Conservation (phyloP, 2,329 filamentous ascomycete genomes). For the Pseudohalonectria lignicola region DNA sequence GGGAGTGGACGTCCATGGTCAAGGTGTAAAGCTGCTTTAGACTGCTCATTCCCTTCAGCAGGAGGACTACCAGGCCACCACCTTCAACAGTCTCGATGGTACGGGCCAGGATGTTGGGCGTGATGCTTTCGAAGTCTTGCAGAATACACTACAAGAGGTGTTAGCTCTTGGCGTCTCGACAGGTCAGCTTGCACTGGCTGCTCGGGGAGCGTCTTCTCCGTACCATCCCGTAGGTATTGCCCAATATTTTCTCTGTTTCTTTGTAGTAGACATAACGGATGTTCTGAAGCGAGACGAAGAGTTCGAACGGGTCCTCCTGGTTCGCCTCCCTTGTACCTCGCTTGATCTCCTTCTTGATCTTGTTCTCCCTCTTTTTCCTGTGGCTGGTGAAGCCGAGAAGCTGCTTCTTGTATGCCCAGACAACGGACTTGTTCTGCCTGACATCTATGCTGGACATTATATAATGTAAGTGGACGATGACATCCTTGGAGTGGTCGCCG, state of each 20-base stretch:
- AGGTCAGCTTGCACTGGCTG: conserved; percentile 7
- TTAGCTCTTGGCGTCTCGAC: too few species aligned
- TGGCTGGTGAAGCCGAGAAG: conserved; percentile 89
- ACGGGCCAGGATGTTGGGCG: conserved; percentile 88
- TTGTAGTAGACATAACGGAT: conserved; percentile 99
- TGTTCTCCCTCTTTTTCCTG: conserved; percentile 93
- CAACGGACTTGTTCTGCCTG: conserved; percentile 88
- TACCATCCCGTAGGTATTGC: conserved; percentile 90
- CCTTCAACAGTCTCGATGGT: conserved; percentile 98
- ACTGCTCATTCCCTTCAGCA: conserved; percentile 94
- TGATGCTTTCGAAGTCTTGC: conserved; percentile 96
- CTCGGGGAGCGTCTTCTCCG: too few species aligned
- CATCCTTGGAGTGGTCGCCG: conserved; percentile 92
- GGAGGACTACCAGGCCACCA: conserved; percentile 77
- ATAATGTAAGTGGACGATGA: conserved; percentile 86
- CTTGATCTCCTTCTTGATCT: conserved; percentile 98
- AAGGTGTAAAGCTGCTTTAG: conserved; percentile 94
- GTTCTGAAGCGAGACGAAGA: conserved; percentile 92
- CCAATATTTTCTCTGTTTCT: conserved; percentile 96
- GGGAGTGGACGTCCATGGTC: conserved; percentile 94
- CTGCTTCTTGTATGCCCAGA: conserved; percentile 99
- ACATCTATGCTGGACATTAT: conserved; percentile 78
- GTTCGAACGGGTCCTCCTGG: conserved; percentile 87
- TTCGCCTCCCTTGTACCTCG: conserved; percentile 87
- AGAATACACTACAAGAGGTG: conserved; percentile 54